phyloP scores from a whole-genome alignment of 2,329 filamentous ascomycete species.

The Penicillium sclerotigenum region DNA sequence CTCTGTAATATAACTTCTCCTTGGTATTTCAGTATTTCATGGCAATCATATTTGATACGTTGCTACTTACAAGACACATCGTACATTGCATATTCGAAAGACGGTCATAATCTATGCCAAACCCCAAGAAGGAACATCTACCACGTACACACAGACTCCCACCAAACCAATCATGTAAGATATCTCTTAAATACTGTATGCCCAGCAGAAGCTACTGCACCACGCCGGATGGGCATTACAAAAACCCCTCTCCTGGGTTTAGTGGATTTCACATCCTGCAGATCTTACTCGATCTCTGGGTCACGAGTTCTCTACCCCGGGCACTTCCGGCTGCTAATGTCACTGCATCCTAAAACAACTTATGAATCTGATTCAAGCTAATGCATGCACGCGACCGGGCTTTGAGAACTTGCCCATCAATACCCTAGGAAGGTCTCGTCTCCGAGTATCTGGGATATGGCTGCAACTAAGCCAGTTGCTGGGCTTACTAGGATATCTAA shows the following conservation, averaged over 20 bases:
- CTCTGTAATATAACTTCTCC: neutral
- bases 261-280: neutral
- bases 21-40: too few species aligned
- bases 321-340: conserved; percentile 1
- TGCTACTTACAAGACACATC: neutral
- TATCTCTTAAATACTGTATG: neutral
- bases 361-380: conserved; percentile 11
- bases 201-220: neutral
- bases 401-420: neutral
- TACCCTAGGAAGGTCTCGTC: neutral
- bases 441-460: neutral
- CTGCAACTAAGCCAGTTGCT: neutral
- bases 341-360: conserved; percentile 15
- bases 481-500: neutral
- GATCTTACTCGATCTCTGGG: conserved; percentile 7
- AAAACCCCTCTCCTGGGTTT: neutral
- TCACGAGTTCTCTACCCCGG: conserved; percentile 16
- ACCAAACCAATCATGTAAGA: neutral
- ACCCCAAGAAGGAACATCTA: neutral
- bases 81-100: neutral
- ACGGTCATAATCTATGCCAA: neutral
- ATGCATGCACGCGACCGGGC: conserved; percentile 7
- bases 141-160: neutral
- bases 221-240: neutral
- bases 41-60: too few species aligned